A percentile compares a stretch with the other conserved stretches of the same genome.
Conservation (phyloP, 2,329 filamentous ascomycete species). For the Fusarium marasasianum region DNA sequence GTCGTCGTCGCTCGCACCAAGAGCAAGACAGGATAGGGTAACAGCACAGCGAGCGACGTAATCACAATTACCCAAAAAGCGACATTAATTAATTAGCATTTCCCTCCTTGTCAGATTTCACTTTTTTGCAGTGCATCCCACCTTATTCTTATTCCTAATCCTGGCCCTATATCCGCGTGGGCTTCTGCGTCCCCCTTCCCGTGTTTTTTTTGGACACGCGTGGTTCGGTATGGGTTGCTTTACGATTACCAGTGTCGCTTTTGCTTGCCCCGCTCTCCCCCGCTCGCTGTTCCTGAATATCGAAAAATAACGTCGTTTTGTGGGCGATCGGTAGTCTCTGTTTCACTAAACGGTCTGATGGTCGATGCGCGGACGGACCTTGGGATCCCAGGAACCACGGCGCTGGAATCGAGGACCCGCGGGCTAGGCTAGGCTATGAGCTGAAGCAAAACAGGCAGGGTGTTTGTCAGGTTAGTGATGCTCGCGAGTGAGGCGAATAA, state of each 20-base stretch:
- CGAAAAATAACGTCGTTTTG: not conserved
- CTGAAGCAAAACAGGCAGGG: constrained; percentile 1
- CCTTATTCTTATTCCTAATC: not conserved
- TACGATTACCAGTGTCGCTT: not conserved
- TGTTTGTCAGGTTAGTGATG: not conserved
- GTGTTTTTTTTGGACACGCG: not conserved
- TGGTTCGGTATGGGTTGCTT: not conserved
- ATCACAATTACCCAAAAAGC: not conserved
- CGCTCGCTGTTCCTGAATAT: not conserved
- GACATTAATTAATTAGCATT: not conserved
- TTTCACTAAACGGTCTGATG: constrained; percentile 1
- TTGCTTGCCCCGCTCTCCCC: not conserved
- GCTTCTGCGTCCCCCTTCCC: not conserved
- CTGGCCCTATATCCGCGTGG: constrained; percentile 22
- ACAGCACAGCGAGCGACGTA: not conserved
- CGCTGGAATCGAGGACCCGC: not conserved
- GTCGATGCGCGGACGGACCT: not conserved
- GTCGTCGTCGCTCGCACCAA: constrained; percentile 48
- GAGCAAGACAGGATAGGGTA: constrained; percentile 26
- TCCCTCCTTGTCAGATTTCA: not conserved
- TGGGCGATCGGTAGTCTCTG: not conserved
- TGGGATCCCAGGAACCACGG: constrained; percentile 12
- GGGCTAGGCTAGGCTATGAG: not conserved
- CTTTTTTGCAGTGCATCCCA: not conserved
- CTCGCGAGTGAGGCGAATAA: not conserved